Evolutionary conservation across 371 early-diverging fungal genomes (phyloP).

Genomic region (Encephalitozoon hellem): DNA sequence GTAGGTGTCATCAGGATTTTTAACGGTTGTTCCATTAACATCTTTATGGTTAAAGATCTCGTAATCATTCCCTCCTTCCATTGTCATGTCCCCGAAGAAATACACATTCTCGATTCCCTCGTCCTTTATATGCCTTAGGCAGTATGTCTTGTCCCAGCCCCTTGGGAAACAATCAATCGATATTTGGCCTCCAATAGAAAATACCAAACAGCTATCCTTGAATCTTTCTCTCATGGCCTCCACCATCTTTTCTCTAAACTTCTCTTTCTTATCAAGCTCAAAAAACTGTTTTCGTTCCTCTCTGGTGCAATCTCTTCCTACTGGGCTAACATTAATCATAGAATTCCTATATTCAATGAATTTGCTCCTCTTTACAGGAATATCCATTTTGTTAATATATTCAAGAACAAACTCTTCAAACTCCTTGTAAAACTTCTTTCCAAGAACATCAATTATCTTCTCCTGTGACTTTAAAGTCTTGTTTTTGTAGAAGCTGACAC

Average conservation of each 20-base stretch:
- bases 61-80: slow-evolving; percentile 93
- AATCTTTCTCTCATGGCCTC: slow-evolving; percentile 73
- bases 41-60: slow-evolving; percentile 80
- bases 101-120: slow-evolving; percentile 80
- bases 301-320: slow-evolving; percentile 87
- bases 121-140: slow-evolving; percentile 75
- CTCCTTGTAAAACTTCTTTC: slow-evolving; percentile 85
- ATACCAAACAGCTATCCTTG: slow-evolving; percentile 74
- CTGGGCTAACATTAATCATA: slow-evolving; percentile 96
- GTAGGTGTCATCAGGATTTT: slow-evolving; percentile 77
- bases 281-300: slow-evolving; percentile 85
- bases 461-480: slow-evolving; percentile 63
- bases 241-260: slow-evolving; percentile 70
- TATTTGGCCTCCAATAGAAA: slow-evolving; percentile 97
- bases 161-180: slow-evolving; percentile 97
- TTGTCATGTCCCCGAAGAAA: slow-evolving; percentile 99
- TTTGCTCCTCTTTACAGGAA: slow-evolving; percentile 73
- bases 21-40: slow-evolving; percentile 78
- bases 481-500: slow-evolving; percentile 79
- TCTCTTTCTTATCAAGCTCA: slow-evolving; percentile 70
- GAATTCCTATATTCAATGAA: slow-evolving; percentile 96
- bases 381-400: slow-evolving; percentile 83
- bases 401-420: slow-evolving; percentile 80
- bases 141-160: slow-evolving; percentile 92
- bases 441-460: slow-evolving; percentile 82